Evolutionary conservation across 1,139 yeast genomes (phyloP).

Genomic region (Blastobotrys malaysiensis): DNA sequence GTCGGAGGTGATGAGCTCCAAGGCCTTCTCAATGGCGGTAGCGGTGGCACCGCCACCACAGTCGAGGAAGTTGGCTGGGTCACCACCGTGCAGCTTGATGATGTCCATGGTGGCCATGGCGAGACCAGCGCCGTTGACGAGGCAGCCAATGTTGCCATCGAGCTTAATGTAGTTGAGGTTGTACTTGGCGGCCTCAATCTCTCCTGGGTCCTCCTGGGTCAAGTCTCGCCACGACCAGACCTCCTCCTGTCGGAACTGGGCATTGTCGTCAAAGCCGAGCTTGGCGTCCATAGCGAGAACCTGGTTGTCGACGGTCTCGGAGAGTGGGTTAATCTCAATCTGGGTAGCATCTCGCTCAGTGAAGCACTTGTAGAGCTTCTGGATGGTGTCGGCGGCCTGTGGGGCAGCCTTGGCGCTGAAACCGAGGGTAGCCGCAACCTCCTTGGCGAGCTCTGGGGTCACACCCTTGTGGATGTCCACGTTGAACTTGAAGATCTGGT

Average conservation of each 20-base stretch:
- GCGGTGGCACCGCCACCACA: slow-evolving; percentile 99
- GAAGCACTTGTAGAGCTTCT: slow-evolving; percentile 84
- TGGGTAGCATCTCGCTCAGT: slow-evolving; percentile 92
- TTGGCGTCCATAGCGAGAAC: slow-evolving; percentile 99
- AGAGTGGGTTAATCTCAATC: slow-evolving; percentile 96
- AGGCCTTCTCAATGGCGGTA: slow-evolving; percentile 94
- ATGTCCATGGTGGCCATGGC: slow-evolving; percentile 99
- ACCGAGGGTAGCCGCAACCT: slow-evolving; percentile 76
- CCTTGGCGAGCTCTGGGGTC: slow-evolving; percentile 66
- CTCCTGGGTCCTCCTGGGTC: slow-evolving; percentile 97
- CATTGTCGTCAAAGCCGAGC: slow-evolving; percentile 96
- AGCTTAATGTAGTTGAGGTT: slow-evolving; percentile 95
- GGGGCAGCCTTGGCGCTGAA: slow-evolving; percentile 73
- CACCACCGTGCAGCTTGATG: slow-evolving; percentile 96
- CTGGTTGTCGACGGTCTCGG: slow-evolving; percentile 85
- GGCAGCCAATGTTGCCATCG: slow-evolving; percentile 97
- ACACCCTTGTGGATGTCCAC: slow-evolving; percentile 76
- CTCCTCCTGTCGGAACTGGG: slow-evolving; percentile 90
- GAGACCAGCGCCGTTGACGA: slow-evolving; percentile 99
- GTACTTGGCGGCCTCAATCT: slow-evolving; percentile 83
- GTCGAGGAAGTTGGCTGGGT: slow-evolving; percentile 98
- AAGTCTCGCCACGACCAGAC: slow-evolving; percentile 95
- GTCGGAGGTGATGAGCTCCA: slow-evolving; percentile 87
- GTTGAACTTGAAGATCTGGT: slow-evolving; percentile 85
- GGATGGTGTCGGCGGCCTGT: slow-evolving; percentile 82